Percentiles rank a stretch among this genome's conserved stretches.
Evolutionary conservation across 139 green algal genomes (phyloP).

Genomic region (Chlorella sp.): DNA sequence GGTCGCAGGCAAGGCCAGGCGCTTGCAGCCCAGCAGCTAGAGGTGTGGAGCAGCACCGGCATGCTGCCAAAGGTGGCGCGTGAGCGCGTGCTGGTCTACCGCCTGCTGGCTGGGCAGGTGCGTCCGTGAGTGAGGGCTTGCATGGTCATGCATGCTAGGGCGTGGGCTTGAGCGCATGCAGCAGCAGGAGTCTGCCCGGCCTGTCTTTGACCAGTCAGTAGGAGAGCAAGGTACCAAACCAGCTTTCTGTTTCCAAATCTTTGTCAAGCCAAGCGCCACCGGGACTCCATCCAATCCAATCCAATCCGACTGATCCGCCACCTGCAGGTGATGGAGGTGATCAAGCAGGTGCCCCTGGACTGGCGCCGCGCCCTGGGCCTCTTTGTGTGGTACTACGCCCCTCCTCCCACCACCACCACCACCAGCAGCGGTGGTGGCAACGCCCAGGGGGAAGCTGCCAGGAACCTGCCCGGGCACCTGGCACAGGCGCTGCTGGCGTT

Average conservation of each 20-base stretch:
- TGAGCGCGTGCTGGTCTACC: conserved; percentile 44
- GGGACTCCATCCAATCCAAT: no score
- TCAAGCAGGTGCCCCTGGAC: conserved; percentile 46
- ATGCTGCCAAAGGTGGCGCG: conserved; percentile 33
- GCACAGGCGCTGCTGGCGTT: neutral
- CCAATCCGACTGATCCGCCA: no score
- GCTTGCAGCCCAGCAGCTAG: conserved; percentile 57
- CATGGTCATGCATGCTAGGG: no score
- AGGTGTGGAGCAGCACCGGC: conserved; percentile 39
- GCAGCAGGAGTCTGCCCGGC: no score
- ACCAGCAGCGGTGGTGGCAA: neutral
- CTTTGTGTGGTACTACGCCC: conserved; percentile 34
- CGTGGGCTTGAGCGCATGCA: no score
- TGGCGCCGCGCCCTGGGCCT: conserved; percentile 78
- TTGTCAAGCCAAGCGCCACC: no score
- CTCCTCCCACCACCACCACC: neutral
- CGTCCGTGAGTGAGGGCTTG: no score
- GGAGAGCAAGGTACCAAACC: no score
- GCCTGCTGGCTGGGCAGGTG: conserved; percentile 62
- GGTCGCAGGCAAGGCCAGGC: neutral
- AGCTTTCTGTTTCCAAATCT: no score
- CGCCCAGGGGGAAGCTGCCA: no score
- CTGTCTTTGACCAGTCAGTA: no score
- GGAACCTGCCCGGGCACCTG: neutral
- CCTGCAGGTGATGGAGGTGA: conserved; percentile 24